Base-by-base conservation (phyloP, 257 asterid species). In the Coffea canephora region DNA sequence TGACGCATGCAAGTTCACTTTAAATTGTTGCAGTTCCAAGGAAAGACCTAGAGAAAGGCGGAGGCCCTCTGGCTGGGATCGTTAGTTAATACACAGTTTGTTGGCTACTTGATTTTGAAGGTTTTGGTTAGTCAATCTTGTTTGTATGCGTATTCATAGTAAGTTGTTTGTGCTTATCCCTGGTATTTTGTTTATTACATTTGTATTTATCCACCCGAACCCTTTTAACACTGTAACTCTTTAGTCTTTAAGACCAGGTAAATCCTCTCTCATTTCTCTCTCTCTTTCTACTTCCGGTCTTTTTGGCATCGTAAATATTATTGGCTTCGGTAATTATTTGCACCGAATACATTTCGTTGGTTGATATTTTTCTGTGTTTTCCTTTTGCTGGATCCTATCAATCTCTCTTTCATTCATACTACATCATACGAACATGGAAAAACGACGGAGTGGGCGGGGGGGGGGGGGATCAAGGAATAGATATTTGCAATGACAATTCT, bases 51-150 rank as follows among this genome's bases (percentile, higher is more conserved):
- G 99, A 90, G 97, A 93, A 82, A 93, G 97, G 81, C 87, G 98
- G 85, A 90, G 97, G 80, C 97, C 96, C 57, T 93, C 98, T 79
- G 98, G 98, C 75, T 93, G 99, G 99, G 99, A 95, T 85, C 91
- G 92, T 64, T 95, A 78, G 82, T 73, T 31, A 31, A 31, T 31
- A 31, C 34, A 45, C 27, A 59, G 9, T 75, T 59, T 14, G 31
- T 52, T 62, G 27, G 71, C 57, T 74, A 31, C 16, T 39, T 23
- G 39, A 70, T 9, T n/a, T 39, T 69, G 8, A 46, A 69, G 27
- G 8, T 45, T 57, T 49, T 81, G 55, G 59, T 62, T 34, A 59
- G 46, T 64, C 25, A 18, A 27, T 75, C 36, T 67, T n/a, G 62
- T 52, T 41, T 74, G 79, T 67, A 52, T 9, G n/a, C 73, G 67